These are phyloP conservation scores for Cordyceps pruinosa DNA, from an alignment of 2,329 filamentous ascomycete genomes.

Conservation along the genomic window DNA sequence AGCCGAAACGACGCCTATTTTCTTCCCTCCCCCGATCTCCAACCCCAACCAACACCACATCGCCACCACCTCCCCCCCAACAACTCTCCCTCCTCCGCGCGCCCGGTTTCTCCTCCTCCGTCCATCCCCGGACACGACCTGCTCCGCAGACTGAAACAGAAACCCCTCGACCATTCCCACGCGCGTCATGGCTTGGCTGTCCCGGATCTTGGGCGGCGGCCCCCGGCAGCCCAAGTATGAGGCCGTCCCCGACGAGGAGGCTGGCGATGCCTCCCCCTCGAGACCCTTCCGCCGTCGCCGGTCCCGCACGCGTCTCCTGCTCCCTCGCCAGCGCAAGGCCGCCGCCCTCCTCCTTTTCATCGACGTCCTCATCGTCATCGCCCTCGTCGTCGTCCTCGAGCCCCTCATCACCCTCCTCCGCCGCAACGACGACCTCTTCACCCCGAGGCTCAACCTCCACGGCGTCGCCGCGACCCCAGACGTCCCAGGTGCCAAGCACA, in stretches of 20 bases:
- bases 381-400: conserved; percentile 61
- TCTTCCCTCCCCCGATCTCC: background rate
- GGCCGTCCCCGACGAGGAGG: conserved; percentile 5
- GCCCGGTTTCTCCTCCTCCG: background rate
- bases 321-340: conserved; percentile 14
- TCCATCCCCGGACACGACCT: background rate
- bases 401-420: conserved; percentile 64
- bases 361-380: conserved; percentile 56
- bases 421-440: conserved; percentile 27
- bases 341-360: conserved; percentile 54
- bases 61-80: background rate
- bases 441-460: conserved; percentile 19
- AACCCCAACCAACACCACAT: background rate
- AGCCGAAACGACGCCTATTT: background rate
- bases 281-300: conserved; percentile 8
- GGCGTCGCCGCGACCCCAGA: conserved; percentile 47
- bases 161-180: background rate
- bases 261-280: conserved; percentile 2
- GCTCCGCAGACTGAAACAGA: background rate
- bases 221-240: conserved; percentile 2
- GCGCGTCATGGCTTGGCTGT: conserved; percentile 10
- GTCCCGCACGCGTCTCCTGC: conserved; percentile 5
- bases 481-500: conserved; percentile 62
- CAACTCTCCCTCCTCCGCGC: background rate
- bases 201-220: background rate